Percentiles rank a stretch among this genome's conserved stretches.
phyloP scores from a whole-genome alignment of 306 rosid genomes.

The Casuarina cunninghamiana region DNA sequence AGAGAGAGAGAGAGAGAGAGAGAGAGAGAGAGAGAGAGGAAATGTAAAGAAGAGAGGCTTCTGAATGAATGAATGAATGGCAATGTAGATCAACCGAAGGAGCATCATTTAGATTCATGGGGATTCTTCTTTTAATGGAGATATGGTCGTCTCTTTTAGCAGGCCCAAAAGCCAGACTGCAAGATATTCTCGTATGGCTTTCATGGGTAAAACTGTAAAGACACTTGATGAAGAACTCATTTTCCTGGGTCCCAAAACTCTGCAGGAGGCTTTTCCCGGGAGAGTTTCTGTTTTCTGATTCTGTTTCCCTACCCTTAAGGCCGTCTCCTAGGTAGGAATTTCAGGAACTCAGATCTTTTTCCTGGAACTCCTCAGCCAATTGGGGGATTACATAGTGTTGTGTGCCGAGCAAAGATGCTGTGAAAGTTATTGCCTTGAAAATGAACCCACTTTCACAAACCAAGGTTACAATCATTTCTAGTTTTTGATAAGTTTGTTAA shows the following conservation, averaged over 20 bases:
- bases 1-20: conserved; percentile 37
- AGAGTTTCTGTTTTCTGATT: conserved; percentile 55
- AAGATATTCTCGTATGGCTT: conserved; percentile 39
- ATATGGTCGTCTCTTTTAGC: conserved; percentile 1
- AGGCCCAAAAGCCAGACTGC: conserved; percentile 21
- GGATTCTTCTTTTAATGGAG: conserved; percentile 54
- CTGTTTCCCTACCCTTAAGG: conserved; percentile 29
- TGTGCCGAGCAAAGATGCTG: conserved; percentile 20
- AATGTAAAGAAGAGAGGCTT: conserved; percentile 11
- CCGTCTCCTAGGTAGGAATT: conserved; percentile 34
- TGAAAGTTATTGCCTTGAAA: conserved; percentile 13
- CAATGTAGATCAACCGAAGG: conserved; percentile 38
- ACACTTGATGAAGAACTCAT: conserved; percentile 1
- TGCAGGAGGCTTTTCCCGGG: conserved; percentile 19
- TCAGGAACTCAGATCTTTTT: conserved; percentile 30
- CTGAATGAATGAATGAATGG: conserved; percentile 77
- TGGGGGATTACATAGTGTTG: conserved; percentile 8
- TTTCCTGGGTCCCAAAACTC: conserved; percentile 27
- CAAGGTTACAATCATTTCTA: too few species aligned
- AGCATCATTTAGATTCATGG: conserved; percentile 28
- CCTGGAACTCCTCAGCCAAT: conserved; percentile 25
- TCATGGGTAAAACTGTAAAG: conserved; percentile 49
- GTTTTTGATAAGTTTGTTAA: too few species aligned
- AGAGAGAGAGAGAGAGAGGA: conserved; percentile 13
- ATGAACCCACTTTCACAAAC: not conserved